A percentile compares a stretch with the other conserved stretches of the same genome.
Evolutionary conservation across 2,329 filamentous ascomycete genomes (phyloP).

Genomic region (Colletotrichum neosansevieriae): DNA sequence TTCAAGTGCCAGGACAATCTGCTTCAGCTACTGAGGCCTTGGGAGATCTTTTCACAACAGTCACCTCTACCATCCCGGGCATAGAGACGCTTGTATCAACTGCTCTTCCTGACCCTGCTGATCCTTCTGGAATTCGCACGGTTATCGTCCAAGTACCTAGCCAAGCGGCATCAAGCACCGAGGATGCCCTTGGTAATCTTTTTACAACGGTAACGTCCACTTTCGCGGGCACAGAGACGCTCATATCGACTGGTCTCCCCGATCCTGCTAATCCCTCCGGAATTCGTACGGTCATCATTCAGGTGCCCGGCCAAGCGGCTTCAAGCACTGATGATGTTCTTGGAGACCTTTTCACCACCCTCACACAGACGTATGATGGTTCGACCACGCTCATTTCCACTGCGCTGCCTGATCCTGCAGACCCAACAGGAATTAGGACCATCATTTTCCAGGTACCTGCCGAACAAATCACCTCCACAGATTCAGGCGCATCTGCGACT

Average conservation of each 20-base stretch:
- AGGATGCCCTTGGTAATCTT: no score
- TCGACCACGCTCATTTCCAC: conserved; percentile 3
- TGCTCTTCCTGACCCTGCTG: neutral
- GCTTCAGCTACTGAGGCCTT: neutral
- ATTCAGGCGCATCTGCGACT: neutral
- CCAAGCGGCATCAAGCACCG: neutral
- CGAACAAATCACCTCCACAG: neutral
- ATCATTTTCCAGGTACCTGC: conserved; percentile 6
- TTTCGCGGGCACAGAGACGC: no score
- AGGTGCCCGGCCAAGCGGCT: no score
- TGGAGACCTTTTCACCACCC: conserved; percentile 1
- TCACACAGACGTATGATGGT: conserved; percentile 16
- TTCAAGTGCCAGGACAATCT: neutral
- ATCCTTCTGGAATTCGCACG: neutral
- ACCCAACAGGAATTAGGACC: neutral
- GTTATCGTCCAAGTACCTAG: conserved; percentile 10
- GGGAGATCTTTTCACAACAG: neutral
- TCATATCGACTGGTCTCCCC: no score
- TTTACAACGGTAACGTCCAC: no score
- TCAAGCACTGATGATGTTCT: neutral
- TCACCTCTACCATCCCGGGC: neutral
- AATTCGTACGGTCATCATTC: no score
- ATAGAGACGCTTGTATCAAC: neutral
- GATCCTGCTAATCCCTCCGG: no score
- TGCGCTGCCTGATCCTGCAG: neutral